Evolutionary conservation across 2,329 filamentous ascomycete species (phyloP).

Genomic region (Colletotrichum magnum): DNA sequence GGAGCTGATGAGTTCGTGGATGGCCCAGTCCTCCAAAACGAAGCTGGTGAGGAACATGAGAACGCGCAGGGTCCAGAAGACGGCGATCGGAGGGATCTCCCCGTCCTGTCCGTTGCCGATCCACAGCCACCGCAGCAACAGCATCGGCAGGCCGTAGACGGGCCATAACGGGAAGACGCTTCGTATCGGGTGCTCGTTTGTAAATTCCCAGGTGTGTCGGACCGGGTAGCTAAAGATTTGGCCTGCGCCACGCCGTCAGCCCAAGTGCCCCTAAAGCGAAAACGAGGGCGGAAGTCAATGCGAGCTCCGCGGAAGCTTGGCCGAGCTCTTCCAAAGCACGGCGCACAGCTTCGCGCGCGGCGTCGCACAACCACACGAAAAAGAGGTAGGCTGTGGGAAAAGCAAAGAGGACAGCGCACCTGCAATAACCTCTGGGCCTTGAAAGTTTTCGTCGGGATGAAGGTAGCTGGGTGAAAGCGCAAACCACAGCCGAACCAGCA

Average conservation of each 20-base stretch:
- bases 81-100: conserved; percentile 84
- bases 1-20: conserved; percentile 89
- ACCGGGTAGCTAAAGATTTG: conserved; percentile 94
- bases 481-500: conserved; percentile 92
- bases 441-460: conserved; percentile 98
- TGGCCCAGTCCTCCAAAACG: conserved; percentile 96
- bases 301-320: conserved; percentile 29
- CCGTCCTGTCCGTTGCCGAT: conserved; percentile 84
- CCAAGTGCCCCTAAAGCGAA: conserved; percentile 36
- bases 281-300: conserved; percentile 29
- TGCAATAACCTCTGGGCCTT: conserved; percentile 96
- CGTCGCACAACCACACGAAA: conserved; percentile 12
- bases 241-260: conserved; percentile 65
- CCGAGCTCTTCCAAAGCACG: conserved; percentile 22
- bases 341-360: conserved; percentile 2
- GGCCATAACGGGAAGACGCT: conserved; percentile 98
- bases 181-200: conserved; percentile 86
- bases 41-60: conserved; percentile 97
- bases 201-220: conserved; percentile 96
- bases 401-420: conserved; percentile 68
- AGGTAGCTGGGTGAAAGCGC: conserved; percentile 95
- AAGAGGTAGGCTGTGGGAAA: neutral
- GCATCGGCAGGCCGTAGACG: conserved; percentile 94
- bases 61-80: conserved; percentile 90
- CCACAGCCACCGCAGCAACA: conserved; percentile 92